Base-by-base conservation (phyloP, 345 rosid genomes). In the Litchi chinensis region DNA sequence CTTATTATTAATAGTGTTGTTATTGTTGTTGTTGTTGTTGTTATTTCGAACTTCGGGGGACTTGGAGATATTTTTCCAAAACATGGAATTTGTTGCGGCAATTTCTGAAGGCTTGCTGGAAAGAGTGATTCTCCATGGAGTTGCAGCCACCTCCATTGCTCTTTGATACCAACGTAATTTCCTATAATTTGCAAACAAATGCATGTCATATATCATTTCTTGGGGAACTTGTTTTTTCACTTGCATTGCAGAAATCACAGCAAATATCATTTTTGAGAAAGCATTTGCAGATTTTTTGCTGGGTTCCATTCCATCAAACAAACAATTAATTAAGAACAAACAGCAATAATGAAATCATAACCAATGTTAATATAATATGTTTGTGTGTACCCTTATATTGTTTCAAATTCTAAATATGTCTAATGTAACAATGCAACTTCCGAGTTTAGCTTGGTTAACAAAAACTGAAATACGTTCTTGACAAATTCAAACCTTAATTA, bases 161-260 rank as follows among this genome's bases (percentile, higher is more conserved):
- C 91, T 88, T 65, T 92, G 94, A 83, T 93, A 93, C 99, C 99
- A 96, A 65, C 91, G 94, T 19, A 21, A 22, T 84, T 91, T 96
- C 96, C 97, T 93, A 82, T 65, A 79, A 77, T 59, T 57, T 8
- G 77, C 72, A 41, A 87, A 64, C 26, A 77, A 26, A 41, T 77
- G 66, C 68, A 79, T 39, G 16, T 84, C 79, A 80, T 71, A 80
- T 71, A 80, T 76, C 16, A 69, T 65, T 41, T 81, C 64, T 8
- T 21, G 46, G 19, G 78, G 78, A 0, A 65, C 16, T 19, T 50
- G 63, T 19, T 50, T 50, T n/a, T 50, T 46, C 3, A 19, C 60
- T 18, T 75, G 22, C 26, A 48, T 64, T 5, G 50, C 44, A 44
- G 77, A 75, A 75, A 74, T 74, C 32, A 63, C 6, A 5, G 70